phyloP scores from a whole-genome alignment of 768 basidiomycete species.

The Agaricus subrufescens region DNA sequence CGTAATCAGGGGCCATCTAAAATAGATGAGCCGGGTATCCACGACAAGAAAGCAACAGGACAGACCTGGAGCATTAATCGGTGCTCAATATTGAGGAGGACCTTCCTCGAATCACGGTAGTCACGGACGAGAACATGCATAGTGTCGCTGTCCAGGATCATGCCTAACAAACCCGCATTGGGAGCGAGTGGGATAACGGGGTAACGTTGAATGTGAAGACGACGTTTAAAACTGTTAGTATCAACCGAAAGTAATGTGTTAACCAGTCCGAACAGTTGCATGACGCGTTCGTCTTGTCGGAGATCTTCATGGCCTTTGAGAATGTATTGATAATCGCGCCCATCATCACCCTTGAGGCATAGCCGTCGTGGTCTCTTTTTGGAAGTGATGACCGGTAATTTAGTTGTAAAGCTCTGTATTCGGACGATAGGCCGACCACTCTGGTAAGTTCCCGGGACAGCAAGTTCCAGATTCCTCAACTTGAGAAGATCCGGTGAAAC shows the following conservation, averaged over 20 bases:
- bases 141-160: conserved; percentile 95
- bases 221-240: conserved; percentile 92
- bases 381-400: conserved; percentile 89
- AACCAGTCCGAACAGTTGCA: conserved; percentile 97
- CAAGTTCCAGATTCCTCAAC: conserved; percentile 85
- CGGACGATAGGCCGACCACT: conserved; percentile 78
- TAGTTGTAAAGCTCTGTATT: conserved; percentile 83
- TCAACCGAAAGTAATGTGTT: conserved; percentile 93
- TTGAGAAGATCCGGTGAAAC: conserved; percentile 91
- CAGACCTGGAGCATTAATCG: conserved; percentile 92
- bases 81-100: conserved; percentile 96
- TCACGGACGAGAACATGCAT: conserved; percentile 94
- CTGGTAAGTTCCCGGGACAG: conserved; percentile 95
- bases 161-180: conserved; percentile 89
- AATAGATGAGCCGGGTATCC: conserved; percentile 1
- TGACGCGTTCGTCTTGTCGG: conserved; percentile 97
- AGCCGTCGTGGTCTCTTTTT: conserved; percentile 94
- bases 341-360: conserved; percentile 85
- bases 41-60: neutral
- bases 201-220: conserved; percentile 89
- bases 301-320: conserved; percentile 99
- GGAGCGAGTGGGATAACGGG: conserved; percentile 94
- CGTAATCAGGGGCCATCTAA: conserved; percentile 99
- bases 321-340: conserved; percentile 85
- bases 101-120: conserved; percentile 94